A percentile compares a stretch with the other conserved stretches of the same genome.
These are phyloP conservation scores for Syzygium aromaticum DNA, from an alignment of 345 rosid genomes.

Conservation along the genomic window DNA sequence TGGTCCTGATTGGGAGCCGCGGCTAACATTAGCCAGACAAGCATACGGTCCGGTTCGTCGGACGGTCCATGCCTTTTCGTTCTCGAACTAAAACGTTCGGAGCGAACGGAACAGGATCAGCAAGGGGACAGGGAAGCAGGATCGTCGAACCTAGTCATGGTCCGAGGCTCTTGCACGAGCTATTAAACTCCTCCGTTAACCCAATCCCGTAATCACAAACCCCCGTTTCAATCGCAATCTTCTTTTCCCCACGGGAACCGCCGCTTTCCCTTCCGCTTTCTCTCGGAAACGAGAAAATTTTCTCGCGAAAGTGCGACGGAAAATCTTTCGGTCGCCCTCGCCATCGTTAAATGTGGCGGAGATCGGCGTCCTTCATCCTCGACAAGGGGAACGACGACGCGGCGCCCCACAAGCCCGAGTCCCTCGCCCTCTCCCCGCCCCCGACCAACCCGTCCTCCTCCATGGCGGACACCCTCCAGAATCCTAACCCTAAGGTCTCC, in stretches of 20 bases:
- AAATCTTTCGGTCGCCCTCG: background rate
- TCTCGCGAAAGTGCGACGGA: background rate
- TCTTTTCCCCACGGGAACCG: background rate
- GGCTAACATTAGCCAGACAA: accelerated
- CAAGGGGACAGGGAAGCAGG: background rate
- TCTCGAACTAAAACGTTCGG: too few species aligned
- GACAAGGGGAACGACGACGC: constrained; percentile 32
- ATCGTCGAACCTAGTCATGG: background rate
- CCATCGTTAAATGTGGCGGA: constrained; percentile 53
- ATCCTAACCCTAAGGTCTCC: constrained; percentile 39
- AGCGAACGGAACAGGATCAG: background rate
- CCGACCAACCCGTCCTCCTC: constrained; percentile 14
- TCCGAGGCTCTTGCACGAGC: background rate
- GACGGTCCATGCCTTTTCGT: too few species aligned
- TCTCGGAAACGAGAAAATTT: background rate
- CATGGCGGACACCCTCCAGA: constrained; percentile 44
- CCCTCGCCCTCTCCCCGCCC: constrained; percentile 26
- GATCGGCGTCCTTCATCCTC: constrained; percentile 82
- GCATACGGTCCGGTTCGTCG: background rate
- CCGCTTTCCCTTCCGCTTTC: background rate
- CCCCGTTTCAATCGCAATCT: background rate
- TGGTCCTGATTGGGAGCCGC: accelerated
- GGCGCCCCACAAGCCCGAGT: constrained; percentile 16
- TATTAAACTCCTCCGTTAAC: background rate
- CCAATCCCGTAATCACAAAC: background rate